These are phyloP conservation scores for Fusarium lyarnte DNA, from an alignment of 2,329 filamentous ascomycete species.

Conservation along the genomic window DNA sequence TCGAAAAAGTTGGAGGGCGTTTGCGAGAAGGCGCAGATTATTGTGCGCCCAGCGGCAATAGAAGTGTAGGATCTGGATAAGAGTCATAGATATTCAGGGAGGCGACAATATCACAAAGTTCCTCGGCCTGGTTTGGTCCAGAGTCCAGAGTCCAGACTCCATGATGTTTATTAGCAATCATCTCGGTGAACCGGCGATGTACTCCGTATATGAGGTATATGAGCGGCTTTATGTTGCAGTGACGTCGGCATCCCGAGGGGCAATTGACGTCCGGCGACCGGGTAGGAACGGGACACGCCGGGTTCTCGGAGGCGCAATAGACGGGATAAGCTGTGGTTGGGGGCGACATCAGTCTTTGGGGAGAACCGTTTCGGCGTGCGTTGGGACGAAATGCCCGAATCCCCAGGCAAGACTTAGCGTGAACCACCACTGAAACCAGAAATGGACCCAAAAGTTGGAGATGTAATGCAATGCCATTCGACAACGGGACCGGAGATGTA, in stretches of 20 bases:
- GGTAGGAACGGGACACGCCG: conserved; percentile 40
- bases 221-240: conserved; percentile 21
- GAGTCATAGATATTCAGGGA: not conserved
- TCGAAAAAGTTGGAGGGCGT: conserved; percentile 54
- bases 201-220: conserved; percentile 4
- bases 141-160: not conserved
- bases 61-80: conserved; percentile 12
- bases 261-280: conserved; percentile 30
- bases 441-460: conserved; percentile 11
- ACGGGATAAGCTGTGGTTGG: conserved; percentile 21
- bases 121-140: not conserved
- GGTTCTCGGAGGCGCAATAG: conserved; percentile 15
- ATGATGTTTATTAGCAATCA: not conserved
- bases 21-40: conserved; percentile 47
- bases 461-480: conserved; percentile 8
- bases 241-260: conserved; percentile 31
- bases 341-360: conserved; percentile 18
- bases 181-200: conserved; percentile 9
- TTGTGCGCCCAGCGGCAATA: conserved; percentile 38
- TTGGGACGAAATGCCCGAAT: conserved; percentile 33
- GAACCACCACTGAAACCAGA: conserved; percentile 10
- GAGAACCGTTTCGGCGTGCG: conserved; percentile 24
- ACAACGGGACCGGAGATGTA: conserved; percentile 38
- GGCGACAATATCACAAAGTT: not conserved
- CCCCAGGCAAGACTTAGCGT: conserved; percentile 20